Base-by-base conservation (phyloP, 371 early-diverging fungal genomes). In the Batkoa obscura region DNA sequence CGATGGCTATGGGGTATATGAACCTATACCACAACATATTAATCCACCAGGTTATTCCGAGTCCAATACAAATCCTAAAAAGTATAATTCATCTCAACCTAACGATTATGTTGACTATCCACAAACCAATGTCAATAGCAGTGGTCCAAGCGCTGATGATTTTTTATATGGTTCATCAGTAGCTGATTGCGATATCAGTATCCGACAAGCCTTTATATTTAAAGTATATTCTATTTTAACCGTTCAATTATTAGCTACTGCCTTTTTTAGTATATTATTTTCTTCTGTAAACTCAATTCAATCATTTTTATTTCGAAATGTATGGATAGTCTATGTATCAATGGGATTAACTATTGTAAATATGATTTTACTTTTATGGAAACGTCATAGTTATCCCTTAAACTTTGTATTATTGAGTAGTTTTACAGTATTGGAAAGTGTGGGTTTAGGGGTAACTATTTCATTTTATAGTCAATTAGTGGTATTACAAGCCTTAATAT, bases 171-270 rank as follows among this genome's bases (percentile, higher is more conserved):
- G 77, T 50, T 66, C 66, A 8, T 66, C 67, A 2, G 70, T 79
- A 8, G 66, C 69, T 36, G 75, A 80, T 55, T 73, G 72, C 34
- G 73, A 75, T 38, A 57, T 70, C 10, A 71, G 68, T 58, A 71
- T 82, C 60, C 70, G 80, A 49, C 63, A 65, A 71, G 81, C 74
- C 45, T 87, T 87, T 66, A 69, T 86, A 15, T 69, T 84, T 63
- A 87, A 87, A 63, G 88, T 87, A 1, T 86, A 84, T 59, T 72
- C 79, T 4, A 84, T 87, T 42, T 68, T 87, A 13, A 69, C 79
- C 0, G 65, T 60, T 3, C 86, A 86, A 63, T 56, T 87, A 9
- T 60, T 76, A 0, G 65, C 71, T 12, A 84, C 86, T 2, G 63
- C 71, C 5, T 62, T 66, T 1, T 61, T 81, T 35, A 72, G 77